Evolutionary conservation across 1,139 yeast genomes (phyloP).

Genomic region (Ashbya aceris): DNA sequence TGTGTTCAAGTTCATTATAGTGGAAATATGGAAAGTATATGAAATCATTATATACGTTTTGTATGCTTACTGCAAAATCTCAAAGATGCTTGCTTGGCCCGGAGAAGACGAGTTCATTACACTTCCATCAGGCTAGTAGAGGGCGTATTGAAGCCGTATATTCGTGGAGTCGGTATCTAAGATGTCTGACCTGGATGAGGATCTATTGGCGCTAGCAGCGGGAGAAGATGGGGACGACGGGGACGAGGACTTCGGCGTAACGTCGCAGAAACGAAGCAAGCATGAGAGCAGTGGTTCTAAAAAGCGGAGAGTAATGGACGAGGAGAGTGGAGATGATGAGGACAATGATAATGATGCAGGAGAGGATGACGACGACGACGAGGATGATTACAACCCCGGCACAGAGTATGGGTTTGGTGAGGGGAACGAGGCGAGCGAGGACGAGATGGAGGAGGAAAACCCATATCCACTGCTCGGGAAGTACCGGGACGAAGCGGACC

Average conservation of each 20-base stretch:
- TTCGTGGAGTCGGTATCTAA: background rate
- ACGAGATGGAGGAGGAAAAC: conserved; percentile 34
- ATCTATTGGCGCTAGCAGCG: conserved; percentile 81
- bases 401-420: conserved; percentile 12
- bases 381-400: conserved; percentile 31
- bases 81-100: no score
- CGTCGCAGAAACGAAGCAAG: conserved; percentile 21
- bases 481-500: conserved; percentile 74
- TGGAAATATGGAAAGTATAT: no score
- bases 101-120: no score
- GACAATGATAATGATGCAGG: conserved; percentile 28
- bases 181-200: conserved; percentile 70
- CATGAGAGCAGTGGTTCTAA: conserved; percentile 21
- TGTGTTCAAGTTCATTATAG: no score
- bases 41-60: no score
- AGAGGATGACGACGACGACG: conserved; percentile 27
- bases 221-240: conserved; percentile 35
- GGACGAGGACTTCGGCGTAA: conserved; percentile 26
- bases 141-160: no score
- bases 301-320: conserved; percentile 27
- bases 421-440: conserved; percentile 21
- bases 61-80: no score
- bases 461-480: conserved; percentile 95
- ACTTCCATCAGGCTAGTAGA: no score
- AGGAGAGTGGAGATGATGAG: conserved; percentile 30